phyloP scores from a whole-genome alignment of 441 rosid species.

The Capsella rubella region DNA sequence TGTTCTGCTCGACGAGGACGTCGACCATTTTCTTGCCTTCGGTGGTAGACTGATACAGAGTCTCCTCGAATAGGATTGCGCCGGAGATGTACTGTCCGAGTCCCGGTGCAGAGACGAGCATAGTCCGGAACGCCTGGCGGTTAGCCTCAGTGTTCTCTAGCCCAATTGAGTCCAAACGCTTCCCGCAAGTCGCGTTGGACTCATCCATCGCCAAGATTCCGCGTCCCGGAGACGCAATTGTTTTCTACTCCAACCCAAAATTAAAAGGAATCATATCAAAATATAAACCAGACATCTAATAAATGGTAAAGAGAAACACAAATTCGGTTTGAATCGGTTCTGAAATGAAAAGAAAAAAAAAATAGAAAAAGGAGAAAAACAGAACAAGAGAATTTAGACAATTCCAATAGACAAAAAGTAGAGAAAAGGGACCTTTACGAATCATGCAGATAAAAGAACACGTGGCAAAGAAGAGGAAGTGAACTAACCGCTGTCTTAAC shows the following conservation, averaged over 20 bases:
- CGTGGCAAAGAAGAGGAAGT: slow-evolving; percentile 9
- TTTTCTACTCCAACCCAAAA: slow-evolving; percentile 59
- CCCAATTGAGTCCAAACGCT: slow-evolving; percentile 82
- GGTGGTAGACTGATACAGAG: slow-evolving; percentile 84
- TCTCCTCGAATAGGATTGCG: slow-evolving; percentile 93
- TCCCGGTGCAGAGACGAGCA: slow-evolving; percentile 77
- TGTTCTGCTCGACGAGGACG: slow-evolving; percentile 81
- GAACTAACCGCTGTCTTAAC: slow-evolving; percentile 74
- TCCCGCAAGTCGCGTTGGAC: slow-evolving; percentile 95
- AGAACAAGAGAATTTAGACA: not conserved
- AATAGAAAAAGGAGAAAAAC: not conserved
- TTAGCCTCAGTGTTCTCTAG: slow-evolving; percentile 93
- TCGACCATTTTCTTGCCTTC: slow-evolving; percentile 92
- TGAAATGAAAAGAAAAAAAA: not conserved
- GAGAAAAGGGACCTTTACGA: slow-evolving; percentile 1
- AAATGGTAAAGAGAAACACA: not conserved
- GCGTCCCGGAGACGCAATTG: slow-evolving; percentile 89
- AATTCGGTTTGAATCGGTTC: not conserved
- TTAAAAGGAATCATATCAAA: not conserved
- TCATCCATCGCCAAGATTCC: slow-evolving; percentile 98
- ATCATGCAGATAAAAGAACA: slow-evolving; percentile 21
- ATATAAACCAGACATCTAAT: not conserved
- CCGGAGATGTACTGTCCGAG: slow-evolving; percentile 86
- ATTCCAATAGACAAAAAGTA: not conserved
- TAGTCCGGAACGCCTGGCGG: slow-evolving; percentile 94